Evolutionary conservation across 257 asterid species (phyloP), one percentile per base, ranked within the genome.

Genomic region (Phtheirospermum japonicum): DNA sequence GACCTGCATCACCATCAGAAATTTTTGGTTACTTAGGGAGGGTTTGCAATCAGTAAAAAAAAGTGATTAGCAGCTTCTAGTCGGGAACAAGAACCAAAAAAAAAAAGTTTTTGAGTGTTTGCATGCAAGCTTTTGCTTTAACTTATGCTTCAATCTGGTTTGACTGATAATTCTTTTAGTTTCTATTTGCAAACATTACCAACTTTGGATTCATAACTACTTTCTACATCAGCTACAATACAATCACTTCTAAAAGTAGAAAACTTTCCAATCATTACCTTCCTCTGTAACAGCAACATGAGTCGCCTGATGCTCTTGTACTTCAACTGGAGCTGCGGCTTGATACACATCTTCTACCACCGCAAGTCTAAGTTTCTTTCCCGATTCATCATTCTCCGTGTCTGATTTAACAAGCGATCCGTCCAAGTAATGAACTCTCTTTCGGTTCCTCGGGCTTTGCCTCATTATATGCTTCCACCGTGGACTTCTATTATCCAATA

Each of bases 1-100:
- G 34, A 6, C n/a, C 17, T 52, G 58, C 36, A 52, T 52, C 58
- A 52, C 58, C 58, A 52, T 20, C 58, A 20, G 32, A 52, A 52
- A 52, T 3, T 49, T n/a, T 52, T 9, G 20, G 58, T 20, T 9
- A 20, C 36, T 20, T 52, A 26, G 58, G 58, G 32, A 52, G 57
- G 20, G 3, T 52, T 23, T 52, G 36, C 36, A 52, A 23, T 52
- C 58, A 52, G 7, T 52, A 23, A 13, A 3, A 51, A 51, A 52
- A 19, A 6, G 36, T 52, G 17, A 20, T 23, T 52, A 33, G 9
- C n/a, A 52, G 58, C 58, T 52, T 42, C 14, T 42, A 3, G 2
- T 11, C 4, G 16, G 3, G 1, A 9, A 36, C 7, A 36, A 40
- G 31, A 1, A 7, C 4, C 8, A 19, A 13, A 23, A 23, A 20